These are phyloP conservation scores for Penicillium sp. DNA, from an alignment of 2,329 filamentous ascomycete species.

Conservation along the genomic window DNA sequence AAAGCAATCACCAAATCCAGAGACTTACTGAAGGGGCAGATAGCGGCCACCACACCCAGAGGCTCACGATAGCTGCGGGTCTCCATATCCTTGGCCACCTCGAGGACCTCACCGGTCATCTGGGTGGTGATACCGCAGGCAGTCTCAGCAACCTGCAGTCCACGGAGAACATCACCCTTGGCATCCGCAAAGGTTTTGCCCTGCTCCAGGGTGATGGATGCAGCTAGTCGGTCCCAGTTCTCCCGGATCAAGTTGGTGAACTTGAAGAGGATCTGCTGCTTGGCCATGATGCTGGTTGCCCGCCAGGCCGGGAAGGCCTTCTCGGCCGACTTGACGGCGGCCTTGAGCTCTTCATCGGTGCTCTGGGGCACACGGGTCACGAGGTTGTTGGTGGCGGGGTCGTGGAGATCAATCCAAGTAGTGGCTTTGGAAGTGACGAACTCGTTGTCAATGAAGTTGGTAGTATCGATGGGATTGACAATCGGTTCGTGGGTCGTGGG, in stretches of 20 bases:
- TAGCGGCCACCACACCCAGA: conserved; percentile 65
- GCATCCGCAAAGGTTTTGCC: conserved; percentile 70
- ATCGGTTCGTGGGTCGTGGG: conserved; percentile 60
- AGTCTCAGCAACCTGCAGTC: conserved; percentile 67
- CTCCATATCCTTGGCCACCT: conserved; percentile 72
- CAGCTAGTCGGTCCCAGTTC: conserved; percentile 66
- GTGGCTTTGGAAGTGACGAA: conserved; percentile 60
- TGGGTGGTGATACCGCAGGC: conserved; percentile 69
- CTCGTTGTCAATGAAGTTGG: conserved; percentile 66
- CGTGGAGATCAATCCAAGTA: conserved; percentile 65
- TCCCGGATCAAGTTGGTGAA: conserved; percentile 64
- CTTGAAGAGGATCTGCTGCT: conserved; percentile 69
- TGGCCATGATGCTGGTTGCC: conserved; percentile 60
- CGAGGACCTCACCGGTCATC: conserved; percentile 66
- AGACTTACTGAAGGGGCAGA: conserved; percentile 65
- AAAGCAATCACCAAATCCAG: background rate
- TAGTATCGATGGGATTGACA: conserved; percentile 57
- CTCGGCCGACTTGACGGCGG: conserved; percentile 63
- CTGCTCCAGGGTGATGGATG: conserved; percentile 68
- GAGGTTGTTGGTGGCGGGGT: conserved; percentile 67
- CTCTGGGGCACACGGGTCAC: conserved; percentile 67
- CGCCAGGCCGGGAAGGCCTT: conserved; percentile 66
- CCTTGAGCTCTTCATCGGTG: conserved; percentile 64
- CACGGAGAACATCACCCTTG: conserved; percentile 66
- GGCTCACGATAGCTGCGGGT: conserved; percentile 67